Evolutionary conservation across 2,329 filamentous ascomycete genomes (phyloP).

Genomic region (Pyricularia sp.): DNA sequence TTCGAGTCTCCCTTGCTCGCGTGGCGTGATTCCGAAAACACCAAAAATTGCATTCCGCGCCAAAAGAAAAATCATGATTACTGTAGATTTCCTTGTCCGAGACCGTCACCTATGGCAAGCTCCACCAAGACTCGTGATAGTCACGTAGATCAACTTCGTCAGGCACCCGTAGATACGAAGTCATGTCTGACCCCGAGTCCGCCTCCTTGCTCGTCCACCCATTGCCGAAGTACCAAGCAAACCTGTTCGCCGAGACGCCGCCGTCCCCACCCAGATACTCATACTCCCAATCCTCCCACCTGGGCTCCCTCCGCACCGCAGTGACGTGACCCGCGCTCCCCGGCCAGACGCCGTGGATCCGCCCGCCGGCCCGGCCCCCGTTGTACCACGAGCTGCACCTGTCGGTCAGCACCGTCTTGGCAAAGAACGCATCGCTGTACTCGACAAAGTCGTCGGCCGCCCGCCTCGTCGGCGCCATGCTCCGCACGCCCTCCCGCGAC

Average conservation of each 20-base stretch:
- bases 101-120: not conserved
- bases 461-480: conserved; percentile 7
- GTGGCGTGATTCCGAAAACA: not conserved
- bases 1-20: too few species aligned
- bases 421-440: conserved; percentile 6
- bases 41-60: not conserved
- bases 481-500: conserved; percentile 6
- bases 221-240: not conserved
- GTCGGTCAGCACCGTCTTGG: conserved; percentile 6
- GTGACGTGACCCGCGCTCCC: conserved; percentile 8
- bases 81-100: too few species aligned
- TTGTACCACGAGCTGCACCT: conserved; percentile 11
- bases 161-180: not conserved
- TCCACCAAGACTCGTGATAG: not conserved
- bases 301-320: conserved; percentile 2
- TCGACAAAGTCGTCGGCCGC: conserved; percentile 11
- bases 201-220: not conserved
- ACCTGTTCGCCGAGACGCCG: not conserved
- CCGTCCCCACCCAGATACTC: not conserved
- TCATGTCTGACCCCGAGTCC: not conserved
- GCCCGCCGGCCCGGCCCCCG: conserved; percentile 2
- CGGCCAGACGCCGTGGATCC: conserved; percentile 8
- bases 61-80: too few species aligned
- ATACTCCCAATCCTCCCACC: conserved; percentile 10
- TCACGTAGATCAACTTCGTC: not conserved